These are phyloP conservation scores for Microdochium trichocladiopsis DNA, from an alignment of 2,329 filamentous ascomycete genomes.

Conservation along the genomic window DNA sequence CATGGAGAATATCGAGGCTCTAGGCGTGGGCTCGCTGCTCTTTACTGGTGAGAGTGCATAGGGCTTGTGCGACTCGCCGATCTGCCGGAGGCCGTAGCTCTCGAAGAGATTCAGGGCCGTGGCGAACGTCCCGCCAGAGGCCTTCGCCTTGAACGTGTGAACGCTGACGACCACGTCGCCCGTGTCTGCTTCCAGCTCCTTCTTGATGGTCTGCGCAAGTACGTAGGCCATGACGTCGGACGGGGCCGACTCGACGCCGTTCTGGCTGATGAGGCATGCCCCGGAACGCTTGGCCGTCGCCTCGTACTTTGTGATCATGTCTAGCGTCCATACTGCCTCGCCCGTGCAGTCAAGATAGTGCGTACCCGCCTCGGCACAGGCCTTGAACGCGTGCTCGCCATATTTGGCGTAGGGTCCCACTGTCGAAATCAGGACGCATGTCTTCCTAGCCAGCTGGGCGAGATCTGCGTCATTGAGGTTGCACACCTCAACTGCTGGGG, in stretches of 20 bases:
- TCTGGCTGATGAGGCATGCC: slow-evolving; percentile 54
- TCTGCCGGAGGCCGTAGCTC: slow-evolving; percentile 37
- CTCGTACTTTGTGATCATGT: slow-evolving; percentile 56
- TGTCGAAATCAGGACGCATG: slow-evolving; percentile 47
- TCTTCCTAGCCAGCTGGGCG: slow-evolving; percentile 43
- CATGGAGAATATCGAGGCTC: slow-evolving; percentile 30
- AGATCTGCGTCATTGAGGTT: slow-evolving; percentile 38
- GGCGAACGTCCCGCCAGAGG: slow-evolving; percentile 61
- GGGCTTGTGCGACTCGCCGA: slow-evolving; percentile 37
- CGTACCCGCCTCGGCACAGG: slow-evolving; percentile 55
- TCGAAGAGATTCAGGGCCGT: slow-evolving; percentile 58
- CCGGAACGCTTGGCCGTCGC: slow-evolving; percentile 42
- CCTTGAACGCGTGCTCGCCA: slow-evolving; percentile 52
- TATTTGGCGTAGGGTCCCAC: slow-evolving; percentile 52
- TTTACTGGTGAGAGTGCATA: slow-evolving; percentile 52
- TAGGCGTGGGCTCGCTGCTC: slow-evolving; percentile 25
- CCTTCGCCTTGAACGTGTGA: slow-evolving; percentile 21
- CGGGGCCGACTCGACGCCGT: slow-evolving; percentile 55
- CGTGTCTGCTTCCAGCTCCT: slow-evolving; percentile 39
- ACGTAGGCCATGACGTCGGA: slow-evolving; percentile 52
- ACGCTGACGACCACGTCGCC: slow-evolving; percentile 46
- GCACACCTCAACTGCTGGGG: slow-evolving; percentile 44
- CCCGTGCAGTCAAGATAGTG: slow-evolving; percentile 60
- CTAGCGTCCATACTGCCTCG: slow-evolving; percentile 48
- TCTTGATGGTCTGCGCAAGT: slow-evolving; percentile 41